Percentiles rank a stretch among this genome's conserved stretches.
Conservation (phyloP, 2,329 filamentous ascomycete genomes). For the Fonsecaea pugnacius region DNA sequence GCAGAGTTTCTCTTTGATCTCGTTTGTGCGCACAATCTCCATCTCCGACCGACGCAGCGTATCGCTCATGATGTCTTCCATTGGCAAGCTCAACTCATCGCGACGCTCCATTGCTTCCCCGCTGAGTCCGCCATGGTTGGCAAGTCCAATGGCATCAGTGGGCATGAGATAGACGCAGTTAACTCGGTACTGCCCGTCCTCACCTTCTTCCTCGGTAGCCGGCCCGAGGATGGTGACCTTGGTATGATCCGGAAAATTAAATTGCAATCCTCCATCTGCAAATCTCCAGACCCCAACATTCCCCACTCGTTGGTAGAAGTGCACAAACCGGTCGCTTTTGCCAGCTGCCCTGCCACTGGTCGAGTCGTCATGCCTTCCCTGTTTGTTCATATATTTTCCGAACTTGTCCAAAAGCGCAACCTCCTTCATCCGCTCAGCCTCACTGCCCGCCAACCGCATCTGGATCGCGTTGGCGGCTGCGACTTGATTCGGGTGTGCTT, state of each 20-base stretch:
- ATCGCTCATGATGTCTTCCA: conserved; percentile 37
- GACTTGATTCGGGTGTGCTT: conserved; percentile 28
- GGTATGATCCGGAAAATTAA: conserved; percentile 59
- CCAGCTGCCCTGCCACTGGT: conserved; percentile 35
- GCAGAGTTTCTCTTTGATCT: conserved; percentile 52
- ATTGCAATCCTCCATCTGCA: conserved; percentile 55
- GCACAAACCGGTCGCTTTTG: conserved; percentile 49
- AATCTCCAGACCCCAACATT: conserved; percentile 61
- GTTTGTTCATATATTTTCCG: conserved; percentile 58
- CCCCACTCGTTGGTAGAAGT: conserved; percentile 57
- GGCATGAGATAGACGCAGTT: conserved; percentile 57
- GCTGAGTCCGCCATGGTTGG: conserved; percentile 47
- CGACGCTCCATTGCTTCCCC: conserved; percentile 45
- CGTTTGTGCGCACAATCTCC: conserved; percentile 52
- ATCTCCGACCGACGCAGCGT: conserved; percentile 42
- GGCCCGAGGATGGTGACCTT: conserved; percentile 52
- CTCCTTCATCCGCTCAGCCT: conserved; percentile 54
- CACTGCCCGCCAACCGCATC: conserved; percentile 42
- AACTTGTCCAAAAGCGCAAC: conserved; percentile 56
- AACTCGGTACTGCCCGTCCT: conserved; percentile 39
- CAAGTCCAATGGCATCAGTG: conserved; percentile 50
- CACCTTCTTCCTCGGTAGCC: conserved; percentile 17
- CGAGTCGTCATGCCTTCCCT: conserved; percentile 49
- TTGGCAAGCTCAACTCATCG: conserved; percentile 35
- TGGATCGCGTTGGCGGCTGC: conserved; percentile 36